Base-by-base conservation (phyloP, 352 stramenopile species). In the Globisporangium heterothallicum region DNA sequence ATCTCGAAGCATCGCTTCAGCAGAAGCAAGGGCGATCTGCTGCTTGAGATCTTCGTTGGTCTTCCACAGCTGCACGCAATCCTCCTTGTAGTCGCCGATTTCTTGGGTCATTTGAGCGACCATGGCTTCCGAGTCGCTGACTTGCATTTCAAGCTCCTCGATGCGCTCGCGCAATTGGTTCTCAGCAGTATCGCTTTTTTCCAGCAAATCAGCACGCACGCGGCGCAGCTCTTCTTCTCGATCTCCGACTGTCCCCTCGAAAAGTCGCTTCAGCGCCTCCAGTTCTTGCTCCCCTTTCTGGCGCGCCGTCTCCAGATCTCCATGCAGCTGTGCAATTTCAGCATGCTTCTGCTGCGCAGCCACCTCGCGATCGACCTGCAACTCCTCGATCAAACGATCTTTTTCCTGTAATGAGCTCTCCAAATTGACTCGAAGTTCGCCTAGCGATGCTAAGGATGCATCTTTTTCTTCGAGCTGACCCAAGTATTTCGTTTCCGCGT, bases 31-130 rank as follows among this genome's bases (percentile, higher is more conserved):
- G 9, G 68, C 74, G 14, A 89, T 60, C 27, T 92, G 80, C 56
- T 88, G 76, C 61, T 89, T 89, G 12, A 92, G 51, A 13, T 88
- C 80, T 51, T 92, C 80, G 40, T 89, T 92, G 30, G 72, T 56
- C 34, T 87, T 79, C 80, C 80, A 92, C 30, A 92, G 54, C 57
- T 87, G 70, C 34, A 83, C 73, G 19, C 80, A 92, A 50, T 92
- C 80, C 45, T 89, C 72, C 47, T 88, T 90, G 59, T 86, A 92
- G 49, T 88, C 77, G 19, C 84, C 77, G 35, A 85, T 61, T 22
- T 82, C 71, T 41, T 83, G 74, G 14, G 58, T 73, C 55, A 72
- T 68, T 22, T 67, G 53, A 13, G 52, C 44, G 18, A 70, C 60
- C 27, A 48, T 46, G 1, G 25, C 27, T 14, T 76, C 66, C 12